phyloP scores from a whole-genome alignment of 345 rosid species.

The Eucalyptus sp. region DNA sequence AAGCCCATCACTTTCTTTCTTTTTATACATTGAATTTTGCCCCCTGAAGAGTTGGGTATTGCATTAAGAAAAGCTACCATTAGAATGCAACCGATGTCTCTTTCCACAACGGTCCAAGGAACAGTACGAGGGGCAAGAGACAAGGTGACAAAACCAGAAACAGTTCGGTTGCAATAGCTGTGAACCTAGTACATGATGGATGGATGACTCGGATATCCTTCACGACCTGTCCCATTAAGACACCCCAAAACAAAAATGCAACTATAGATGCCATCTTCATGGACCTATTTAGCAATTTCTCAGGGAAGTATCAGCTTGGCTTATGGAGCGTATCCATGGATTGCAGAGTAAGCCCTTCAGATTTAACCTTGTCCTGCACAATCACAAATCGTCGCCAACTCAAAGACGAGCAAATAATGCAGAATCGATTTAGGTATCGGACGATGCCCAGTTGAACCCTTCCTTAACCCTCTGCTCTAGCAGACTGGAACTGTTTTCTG shows the following conservation, averaged over 20 bases:
- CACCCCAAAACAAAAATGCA: neutral
- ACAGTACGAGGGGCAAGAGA: neutral
- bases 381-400: neutral
- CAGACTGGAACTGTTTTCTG: neutral
- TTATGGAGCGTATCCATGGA: neutral
- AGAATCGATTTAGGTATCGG: neutral
- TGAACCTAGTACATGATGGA: neutral
- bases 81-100: neutral
- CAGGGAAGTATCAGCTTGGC: neutral
- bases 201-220: neutral
- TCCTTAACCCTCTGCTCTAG: neutral
- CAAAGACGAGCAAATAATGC: neutral
- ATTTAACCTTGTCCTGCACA: neutral
- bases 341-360: neutral
- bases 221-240: neutral
- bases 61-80: neutral
- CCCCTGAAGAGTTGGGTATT: neutral
- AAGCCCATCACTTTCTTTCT: neutral
- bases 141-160: neutral
- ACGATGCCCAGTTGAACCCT: neutral
- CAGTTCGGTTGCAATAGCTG: neutral
- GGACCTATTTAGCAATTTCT: neutral
- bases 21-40: neutral
- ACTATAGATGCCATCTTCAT: neutral
- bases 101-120: neutral